Evolutionary conservation across 129 eudicot species (phyloP), one percentile per base, ranked within the genome.

Genomic region (Artemisia annua): DNA sequence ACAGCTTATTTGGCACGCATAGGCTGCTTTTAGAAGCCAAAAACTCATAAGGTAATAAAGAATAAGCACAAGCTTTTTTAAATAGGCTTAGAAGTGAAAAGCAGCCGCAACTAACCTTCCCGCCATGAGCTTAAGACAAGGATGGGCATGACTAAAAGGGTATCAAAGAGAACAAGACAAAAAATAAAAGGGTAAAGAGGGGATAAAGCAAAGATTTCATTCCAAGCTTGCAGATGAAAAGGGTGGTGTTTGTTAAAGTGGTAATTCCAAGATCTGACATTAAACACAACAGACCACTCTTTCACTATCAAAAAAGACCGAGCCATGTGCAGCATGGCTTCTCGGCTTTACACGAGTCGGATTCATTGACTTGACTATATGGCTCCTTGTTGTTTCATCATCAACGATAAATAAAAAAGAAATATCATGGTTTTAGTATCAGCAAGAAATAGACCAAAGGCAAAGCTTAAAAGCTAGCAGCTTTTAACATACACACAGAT

Each of bases 121-220:
- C 26, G 5, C 56, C 64, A 65, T 53, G 35, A 67, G 13, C 74
- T 79, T 70, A 79, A 66, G 80, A 79, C 82, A 79, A 66, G 54
- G 73, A 64, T 72, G 62, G 71, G 16, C 82, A 63, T 69, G 48
- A 62, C 70, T 44, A 69, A 78, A 81, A 75, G 84, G 67, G 35
- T 39, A 63, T 48, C 69, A 24, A 59, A 54, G 61, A 55, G 67
- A 65, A 71, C 48, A 63, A 75, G 53, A 73, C 63, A 80, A 73
- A 15, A 43, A 53, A 67, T 18, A 66, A n/a, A 60, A 46, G 50
- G 67, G 57, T 58, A 78, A 69, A 9, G 46, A 46, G 78, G 63
- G 19, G 56, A 62, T 66, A 51, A 63, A 43, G 62, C 78, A 78
- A 78, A 64, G 66, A 67, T 79, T 79, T 73, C 70, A 73, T 73